Conservation (phyloP, 75 land plant genomes). For the Cunninghamia lanceolata region DNA sequence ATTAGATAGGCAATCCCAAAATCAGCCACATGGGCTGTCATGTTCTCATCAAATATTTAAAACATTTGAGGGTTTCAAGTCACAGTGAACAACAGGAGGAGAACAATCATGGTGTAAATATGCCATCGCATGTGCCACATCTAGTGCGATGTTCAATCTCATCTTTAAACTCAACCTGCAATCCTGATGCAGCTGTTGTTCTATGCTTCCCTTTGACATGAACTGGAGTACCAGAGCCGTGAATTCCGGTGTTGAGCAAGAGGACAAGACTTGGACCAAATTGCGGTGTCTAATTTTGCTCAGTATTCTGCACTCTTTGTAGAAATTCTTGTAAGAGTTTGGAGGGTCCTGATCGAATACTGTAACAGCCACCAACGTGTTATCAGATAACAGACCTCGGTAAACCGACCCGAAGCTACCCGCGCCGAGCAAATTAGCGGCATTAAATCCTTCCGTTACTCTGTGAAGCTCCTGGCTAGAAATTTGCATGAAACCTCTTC, state of each 20-base stretch:
- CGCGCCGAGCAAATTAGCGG: too few species aligned
- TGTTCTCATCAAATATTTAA: conserved; percentile 43
- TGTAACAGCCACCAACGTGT: conserved; percentile 33
- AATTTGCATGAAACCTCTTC: too few species aligned
- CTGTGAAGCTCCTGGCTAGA: too few species aligned
- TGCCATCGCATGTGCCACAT: conserved; percentile 55
- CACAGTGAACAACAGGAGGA: conserved; percentile 60
- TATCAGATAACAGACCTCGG: conserved; percentile 18
- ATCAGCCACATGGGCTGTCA: conserved; percentile 49
- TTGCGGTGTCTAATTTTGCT: conserved; percentile 69
- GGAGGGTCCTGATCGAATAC: conserved; percentile 22
- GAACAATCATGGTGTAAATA: conserved; percentile 65
- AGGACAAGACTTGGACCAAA: conserved; percentile 66
- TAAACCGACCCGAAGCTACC: too few species aligned
- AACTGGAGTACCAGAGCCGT: conserved; percentile 69
- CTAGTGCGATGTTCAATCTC: too few species aligned
- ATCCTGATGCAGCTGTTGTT: conserved; percentile 25
- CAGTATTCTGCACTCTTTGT: conserved; percentile 59
- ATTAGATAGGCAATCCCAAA: conserved; percentile 57
- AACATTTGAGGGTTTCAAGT: conserved; percentile 47
- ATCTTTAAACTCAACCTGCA: conserved; percentile 29
- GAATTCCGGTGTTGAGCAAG: conserved; percentile 20
- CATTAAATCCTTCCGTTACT: too few species aligned
- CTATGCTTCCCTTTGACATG: conserved; percentile 68
- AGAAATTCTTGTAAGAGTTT: conserved; percentile 23